phyloP scores from a whole-genome alignment of 2,329 filamentous ascomycete genomes.

The Xylariaceae sp. region DNA sequence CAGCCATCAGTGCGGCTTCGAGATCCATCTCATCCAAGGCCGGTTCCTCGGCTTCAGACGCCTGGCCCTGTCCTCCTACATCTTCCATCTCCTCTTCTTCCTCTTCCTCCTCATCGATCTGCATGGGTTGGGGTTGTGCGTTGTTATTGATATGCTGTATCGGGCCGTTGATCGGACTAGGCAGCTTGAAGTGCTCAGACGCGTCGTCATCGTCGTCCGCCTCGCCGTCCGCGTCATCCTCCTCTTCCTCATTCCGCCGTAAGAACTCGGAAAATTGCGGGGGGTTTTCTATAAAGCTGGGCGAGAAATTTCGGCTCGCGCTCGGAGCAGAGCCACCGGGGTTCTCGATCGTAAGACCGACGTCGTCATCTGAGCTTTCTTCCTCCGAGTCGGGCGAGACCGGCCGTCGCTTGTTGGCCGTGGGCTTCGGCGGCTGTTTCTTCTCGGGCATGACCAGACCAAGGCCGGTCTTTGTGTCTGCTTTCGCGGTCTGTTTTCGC shows the following conservation, averaged over 20 bases:
- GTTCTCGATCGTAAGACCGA: slow-evolving; percentile 62
- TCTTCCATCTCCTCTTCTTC: slow-evolving; percentile 42
- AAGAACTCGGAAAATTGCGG: slow-evolving; percentile 58
- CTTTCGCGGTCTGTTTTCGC: slow-evolving; percentile 27
- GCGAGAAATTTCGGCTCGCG: slow-evolving; percentile 49
- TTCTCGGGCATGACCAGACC: slow-evolving; percentile 25
- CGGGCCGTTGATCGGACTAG: slow-evolving; percentile 53
- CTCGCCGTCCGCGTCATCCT: slow-evolving; percentile 50
- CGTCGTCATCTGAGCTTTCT: slow-evolving; percentile 60
- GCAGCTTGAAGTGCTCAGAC: slow-evolving; percentile 51
- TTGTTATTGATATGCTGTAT: slow-evolving; percentile 32
- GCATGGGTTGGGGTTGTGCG: slow-evolving; percentile 17
- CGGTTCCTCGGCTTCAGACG: slow-evolving; percentile 30
- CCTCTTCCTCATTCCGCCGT: slow-evolving; percentile 47
- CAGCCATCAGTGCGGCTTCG: slow-evolving; percentile 35
- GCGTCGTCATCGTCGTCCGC: slow-evolving; percentile 47
- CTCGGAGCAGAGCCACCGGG: slow-evolving; percentile 51
- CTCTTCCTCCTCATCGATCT: slow-evolving; percentile 39
- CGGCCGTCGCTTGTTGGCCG: slow-evolving; percentile 40
- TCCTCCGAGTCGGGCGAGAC: slow-evolving; percentile 42
- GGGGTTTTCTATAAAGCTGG: slow-evolving; percentile 47
- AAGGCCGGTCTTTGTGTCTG: slow-evolving; percentile 14
- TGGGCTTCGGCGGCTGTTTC: slow-evolving; percentile 28
- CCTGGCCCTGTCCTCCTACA: slow-evolving; percentile 29
- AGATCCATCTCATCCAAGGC: slow-evolving; percentile 36